Conservation (phyloP, 495 filamentous ascomycete genomes). For the Lophium mytilinum region DNA sequence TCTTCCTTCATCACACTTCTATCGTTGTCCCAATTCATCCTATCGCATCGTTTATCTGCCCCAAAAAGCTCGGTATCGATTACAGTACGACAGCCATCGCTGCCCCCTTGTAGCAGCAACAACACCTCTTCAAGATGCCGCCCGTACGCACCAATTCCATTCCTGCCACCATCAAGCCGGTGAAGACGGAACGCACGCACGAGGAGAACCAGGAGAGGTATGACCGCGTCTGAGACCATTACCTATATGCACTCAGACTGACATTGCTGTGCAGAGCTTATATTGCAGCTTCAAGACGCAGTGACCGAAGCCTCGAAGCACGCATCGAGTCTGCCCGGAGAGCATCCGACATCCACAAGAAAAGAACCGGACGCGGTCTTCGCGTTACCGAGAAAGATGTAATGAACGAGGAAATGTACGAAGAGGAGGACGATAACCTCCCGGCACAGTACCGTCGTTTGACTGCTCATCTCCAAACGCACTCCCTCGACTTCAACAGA, state of each 20-base stretch:
- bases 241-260: background rate
- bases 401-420: slow-evolving; percentile 91
- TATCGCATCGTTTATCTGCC: too few relatives aligned
- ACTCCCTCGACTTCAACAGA: slow-evolving; percentile 48
- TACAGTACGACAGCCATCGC: too few relatives aligned
- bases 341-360: slow-evolving; percentile 85
- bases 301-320: slow-evolving; percentile 83
- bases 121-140: slow-evolving; percentile 9
- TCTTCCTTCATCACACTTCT: too few relatives aligned
- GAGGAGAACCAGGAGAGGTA: slow-evolving; percentile 91
- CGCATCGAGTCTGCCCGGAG: slow-evolving; percentile 79
- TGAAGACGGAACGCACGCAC: slow-evolving; percentile 63
- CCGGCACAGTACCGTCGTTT: slow-evolving; percentile 45
- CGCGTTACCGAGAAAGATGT: slow-evolving; percentile 85
- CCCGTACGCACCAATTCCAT: slow-evolving; percentile 28
- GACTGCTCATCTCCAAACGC: slow-evolving; percentile 46
- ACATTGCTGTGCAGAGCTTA: slow-evolving; percentile 55
- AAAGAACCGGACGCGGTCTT: slow-evolving; percentile 75
- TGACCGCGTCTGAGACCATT: background rate
- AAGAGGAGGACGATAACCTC: slow-evolving; percentile 76
- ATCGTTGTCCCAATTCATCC: too few relatives aligned
- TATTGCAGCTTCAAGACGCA: slow-evolving; percentile 86
- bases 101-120: too few relatives aligned
- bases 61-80: too few relatives aligned
- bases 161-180: slow-evolving; percentile 38